These are phyloP conservation scores for Malassezia japonica DNA, from an alignment of 1,284 basidiomycete genomes.

Conservation along the genomic window DNA sequence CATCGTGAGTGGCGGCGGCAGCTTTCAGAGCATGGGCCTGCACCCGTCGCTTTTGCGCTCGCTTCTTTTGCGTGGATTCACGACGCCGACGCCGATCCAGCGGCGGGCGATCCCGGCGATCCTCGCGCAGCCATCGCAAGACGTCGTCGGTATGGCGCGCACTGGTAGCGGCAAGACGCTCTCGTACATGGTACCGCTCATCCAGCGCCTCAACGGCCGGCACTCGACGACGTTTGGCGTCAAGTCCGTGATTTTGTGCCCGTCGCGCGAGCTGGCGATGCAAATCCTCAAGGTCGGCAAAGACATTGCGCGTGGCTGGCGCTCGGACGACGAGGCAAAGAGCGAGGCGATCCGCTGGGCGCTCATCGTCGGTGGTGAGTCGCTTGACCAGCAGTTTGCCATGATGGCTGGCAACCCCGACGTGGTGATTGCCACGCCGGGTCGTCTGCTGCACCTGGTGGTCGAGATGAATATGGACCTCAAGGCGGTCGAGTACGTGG, in stretches of 20 bases:
- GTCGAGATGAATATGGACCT: slow-evolving; percentile 96
- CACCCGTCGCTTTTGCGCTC: slow-evolving; percentile 73
- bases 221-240: slow-evolving; percentile 74
- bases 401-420: slow-evolving; percentile 85
- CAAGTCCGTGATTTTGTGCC: slow-evolving; percentile 77
- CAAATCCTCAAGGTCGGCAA: slow-evolving; percentile 93
- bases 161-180: slow-evolving; percentile 97
- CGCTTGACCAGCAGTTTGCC: slow-evolving; percentile 90
- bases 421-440: slow-evolving; percentile 67
- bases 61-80: slow-evolving; percentile 83
- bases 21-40: slow-evolving; percentile 51
- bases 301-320: slow-evolving; percentile 66
- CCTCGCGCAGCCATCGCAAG: slow-evolving; percentile 72
- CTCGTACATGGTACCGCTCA: slow-evolving; percentile 85
- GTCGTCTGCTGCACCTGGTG: slow-evolving; percentile 83
- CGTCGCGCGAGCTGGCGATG: slow-evolving; percentile 84
- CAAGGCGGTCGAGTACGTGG: slow-evolving; percentile 74
- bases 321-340: slow-evolving; percentile 54
- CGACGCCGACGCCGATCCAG: slow-evolving; percentile 92
- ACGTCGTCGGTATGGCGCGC: slow-evolving; percentile 95
- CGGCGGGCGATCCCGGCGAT: slow-evolving; percentile 77
- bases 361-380: slow-evolving; percentile 88
- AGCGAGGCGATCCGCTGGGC: slow-evolving; percentile 73
- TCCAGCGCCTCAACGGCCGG: slow-evolving; percentile 72
- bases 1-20: slow-evolving; percentile 38